These are phyloP conservation scores for Diaporthe sp. DNA, from an alignment of 2,329 filamentous ascomycete species.

Conservation along the genomic window DNA sequence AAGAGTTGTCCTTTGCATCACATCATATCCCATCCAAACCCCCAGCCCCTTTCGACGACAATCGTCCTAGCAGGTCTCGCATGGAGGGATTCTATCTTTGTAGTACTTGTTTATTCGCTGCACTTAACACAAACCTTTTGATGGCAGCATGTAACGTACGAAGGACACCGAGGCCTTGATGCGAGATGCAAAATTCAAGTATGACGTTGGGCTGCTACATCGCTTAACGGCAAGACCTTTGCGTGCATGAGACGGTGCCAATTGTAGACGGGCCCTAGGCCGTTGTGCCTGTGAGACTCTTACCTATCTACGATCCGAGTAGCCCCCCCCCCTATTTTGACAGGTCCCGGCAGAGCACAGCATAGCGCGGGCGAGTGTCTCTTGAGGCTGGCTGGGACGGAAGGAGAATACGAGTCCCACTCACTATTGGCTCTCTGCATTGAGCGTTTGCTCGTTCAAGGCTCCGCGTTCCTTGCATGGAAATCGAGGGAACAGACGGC, in stretches of 20 bases:
- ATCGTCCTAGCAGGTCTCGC: neutral
- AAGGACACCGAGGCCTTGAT: neutral
- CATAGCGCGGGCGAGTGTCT: neutral
- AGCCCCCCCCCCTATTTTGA: neutral
- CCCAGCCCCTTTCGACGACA: neutral
- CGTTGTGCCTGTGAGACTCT: neutral
- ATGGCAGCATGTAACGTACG: constrained; percentile 5
- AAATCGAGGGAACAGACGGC: constrained; percentile 12
- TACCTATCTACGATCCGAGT: neutral
- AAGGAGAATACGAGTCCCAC: constrained; percentile 15
- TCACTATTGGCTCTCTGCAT: constrained; percentile 22
- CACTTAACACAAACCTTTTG: neutral
- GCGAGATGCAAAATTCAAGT: constrained; percentile 1
- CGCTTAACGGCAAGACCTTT: neutral
- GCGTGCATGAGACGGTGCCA: neutral
- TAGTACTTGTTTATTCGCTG: constrained; percentile 23
- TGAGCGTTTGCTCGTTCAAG: neutral
- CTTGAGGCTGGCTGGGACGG: constrained; percentile 19
- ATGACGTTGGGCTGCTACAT: neutral
- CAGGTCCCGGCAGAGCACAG: neutral
- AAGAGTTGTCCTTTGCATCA: constrained; percentile 4
- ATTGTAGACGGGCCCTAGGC: neutral
- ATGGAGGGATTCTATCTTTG: constrained; percentile 20
- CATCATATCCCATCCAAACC: neutral
- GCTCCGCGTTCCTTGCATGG: constrained; percentile 24